Percentiles rank a stretch among this genome's conserved stretches.
Evolutionary conservation across 441 rosid genomes (phyloP).

Genomic region (Biscutella laevigata): DNA sequence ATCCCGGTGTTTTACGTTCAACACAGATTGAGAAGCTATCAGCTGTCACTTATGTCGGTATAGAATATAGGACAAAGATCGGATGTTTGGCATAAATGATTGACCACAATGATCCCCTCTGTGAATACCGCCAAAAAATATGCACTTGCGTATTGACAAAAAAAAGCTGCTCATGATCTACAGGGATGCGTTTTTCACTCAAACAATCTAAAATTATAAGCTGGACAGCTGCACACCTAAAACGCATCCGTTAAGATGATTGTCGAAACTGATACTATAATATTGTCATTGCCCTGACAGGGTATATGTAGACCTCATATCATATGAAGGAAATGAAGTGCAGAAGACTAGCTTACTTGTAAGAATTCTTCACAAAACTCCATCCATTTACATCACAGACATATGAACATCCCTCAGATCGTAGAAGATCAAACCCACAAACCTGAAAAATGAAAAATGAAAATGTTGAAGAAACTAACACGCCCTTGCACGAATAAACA

Average conservation of each 20-base stretch:
- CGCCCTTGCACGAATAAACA: neutral
- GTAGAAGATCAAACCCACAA: constrained; percentile 98
- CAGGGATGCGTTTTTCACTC: neutral
- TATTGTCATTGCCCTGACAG: neutral
- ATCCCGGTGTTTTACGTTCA: neutral
- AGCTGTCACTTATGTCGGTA: neutral
- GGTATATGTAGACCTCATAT: neutral
- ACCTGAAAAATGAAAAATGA: constrained; percentile 53
- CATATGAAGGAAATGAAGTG: neutral
- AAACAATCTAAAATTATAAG: no score
- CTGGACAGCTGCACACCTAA: neutral
- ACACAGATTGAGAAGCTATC: neutral
- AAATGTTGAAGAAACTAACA: constrained; percentile 6
- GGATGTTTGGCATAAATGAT: neutral
- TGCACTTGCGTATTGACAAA: neutral
- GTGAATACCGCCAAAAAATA: neutral
- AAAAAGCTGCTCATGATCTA: neutral
- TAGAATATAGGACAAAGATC: neutral
- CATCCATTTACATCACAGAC: constrained; percentile 99
- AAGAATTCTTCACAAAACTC: constrained; percentile 99
- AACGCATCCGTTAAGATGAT: neutral
- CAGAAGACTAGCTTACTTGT: constrained; percentile 54
- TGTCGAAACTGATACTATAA: neutral
- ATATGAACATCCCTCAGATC: constrained; percentile 94
- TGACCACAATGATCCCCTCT: neutral